These are phyloP conservation scores for Phytophthora vignae DNA, from an alignment of 352 stramenopile species.

Conservation along the genomic window DNA sequence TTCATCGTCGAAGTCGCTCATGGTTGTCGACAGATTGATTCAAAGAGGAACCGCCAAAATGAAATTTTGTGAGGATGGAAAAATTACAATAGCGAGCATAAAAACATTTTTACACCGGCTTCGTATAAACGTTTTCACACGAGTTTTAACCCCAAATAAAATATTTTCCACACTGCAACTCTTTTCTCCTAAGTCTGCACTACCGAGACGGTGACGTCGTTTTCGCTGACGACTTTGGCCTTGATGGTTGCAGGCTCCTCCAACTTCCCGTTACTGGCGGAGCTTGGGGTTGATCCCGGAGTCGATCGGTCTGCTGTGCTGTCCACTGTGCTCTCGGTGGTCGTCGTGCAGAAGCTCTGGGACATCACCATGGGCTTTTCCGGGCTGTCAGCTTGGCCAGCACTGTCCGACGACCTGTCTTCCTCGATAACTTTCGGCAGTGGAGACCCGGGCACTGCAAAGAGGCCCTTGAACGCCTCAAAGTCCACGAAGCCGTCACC, in stretches of 20 bases:
- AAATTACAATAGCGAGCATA: background rate
- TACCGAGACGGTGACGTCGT: constrained; percentile 25
- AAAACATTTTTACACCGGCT: too few relatives aligned
- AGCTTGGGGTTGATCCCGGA: constrained; percentile 19
- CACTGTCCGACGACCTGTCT: constrained; percentile 19
- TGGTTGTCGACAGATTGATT: background rate
- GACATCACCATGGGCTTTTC: constrained; percentile 31
- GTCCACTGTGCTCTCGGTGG: constrained; percentile 31
- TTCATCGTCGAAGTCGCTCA: constrained; percentile 53
- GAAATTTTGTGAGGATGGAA: background rate
- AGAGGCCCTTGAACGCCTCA: constrained; percentile 90
- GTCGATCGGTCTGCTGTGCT: constrained; percentile 29
- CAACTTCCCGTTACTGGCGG: constrained; percentile 11
- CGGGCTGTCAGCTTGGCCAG: constrained; percentile 18
- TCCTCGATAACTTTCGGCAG: constrained; percentile 54
- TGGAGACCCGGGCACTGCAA: constrained; percentile 44
- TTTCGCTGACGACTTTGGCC: constrained; percentile 14
- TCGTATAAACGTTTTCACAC: too few relatives aligned
- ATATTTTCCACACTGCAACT: constrained; percentile 1
- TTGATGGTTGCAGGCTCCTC: constrained; percentile 23
- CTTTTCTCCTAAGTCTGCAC: constrained; percentile 8
- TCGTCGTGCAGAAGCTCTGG: constrained; percentile 14
- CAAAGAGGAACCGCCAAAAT: background rate
- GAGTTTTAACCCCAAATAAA: background rate
- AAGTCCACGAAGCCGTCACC: constrained; percentile 88